Conservation (phyloP, 2,329 filamentous ascomycete genomes). For the Harringtonia lauricola region DNA sequence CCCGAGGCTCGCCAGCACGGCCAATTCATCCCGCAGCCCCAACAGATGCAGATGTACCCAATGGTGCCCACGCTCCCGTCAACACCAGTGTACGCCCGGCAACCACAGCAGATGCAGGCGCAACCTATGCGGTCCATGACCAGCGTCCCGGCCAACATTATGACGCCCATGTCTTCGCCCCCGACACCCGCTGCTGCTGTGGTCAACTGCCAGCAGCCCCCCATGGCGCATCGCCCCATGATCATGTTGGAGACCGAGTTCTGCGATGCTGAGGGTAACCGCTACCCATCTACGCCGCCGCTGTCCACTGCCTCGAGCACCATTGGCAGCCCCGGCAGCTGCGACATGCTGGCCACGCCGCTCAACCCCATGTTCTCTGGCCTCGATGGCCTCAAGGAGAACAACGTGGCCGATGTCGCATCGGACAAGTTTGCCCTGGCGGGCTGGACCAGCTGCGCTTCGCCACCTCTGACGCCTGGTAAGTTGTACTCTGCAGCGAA, state of each 20-base stretch:
- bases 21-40: slow-evolving; percentile 56
- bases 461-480: slow-evolving; percentile 87
- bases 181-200: slow-evolving; percentile 29
- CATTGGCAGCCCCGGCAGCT: slow-evolving; percentile 74
- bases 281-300: slow-evolving; percentile 77
- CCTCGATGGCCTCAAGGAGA: slow-evolving; percentile 59
- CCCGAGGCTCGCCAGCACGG: slow-evolving; percentile 64
- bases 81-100: slow-evolving; percentile 54
- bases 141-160: slow-evolving; percentile 25
- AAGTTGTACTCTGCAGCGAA: slow-evolving; percentile 40
- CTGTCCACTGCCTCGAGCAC: slow-evolving; percentile 71
- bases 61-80: slow-evolving; percentile 48
- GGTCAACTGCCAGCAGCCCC: slow-evolving; percentile 49
- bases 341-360: slow-evolving; percentile 70
- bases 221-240: slow-evolving; percentile 66
- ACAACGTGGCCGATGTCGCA: slow-evolving; percentile 57
- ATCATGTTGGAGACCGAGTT: slow-evolving; percentile 73
- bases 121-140: slow-evolving; percentile 37
- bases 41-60: slow-evolving; percentile 41
- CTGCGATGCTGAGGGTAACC: slow-evolving; percentile 47
- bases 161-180: slow-evolving; percentile 4
- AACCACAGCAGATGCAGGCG: slow-evolving; percentile 32
- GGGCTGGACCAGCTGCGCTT: slow-evolving; percentile 68
- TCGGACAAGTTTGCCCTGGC: slow-evolving; percentile 61
- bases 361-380: slow-evolving; percentile 69